phyloP scores from a whole-genome alignment of 2,329 filamentous ascomycete species.

The Aulographum hederae region DNA sequence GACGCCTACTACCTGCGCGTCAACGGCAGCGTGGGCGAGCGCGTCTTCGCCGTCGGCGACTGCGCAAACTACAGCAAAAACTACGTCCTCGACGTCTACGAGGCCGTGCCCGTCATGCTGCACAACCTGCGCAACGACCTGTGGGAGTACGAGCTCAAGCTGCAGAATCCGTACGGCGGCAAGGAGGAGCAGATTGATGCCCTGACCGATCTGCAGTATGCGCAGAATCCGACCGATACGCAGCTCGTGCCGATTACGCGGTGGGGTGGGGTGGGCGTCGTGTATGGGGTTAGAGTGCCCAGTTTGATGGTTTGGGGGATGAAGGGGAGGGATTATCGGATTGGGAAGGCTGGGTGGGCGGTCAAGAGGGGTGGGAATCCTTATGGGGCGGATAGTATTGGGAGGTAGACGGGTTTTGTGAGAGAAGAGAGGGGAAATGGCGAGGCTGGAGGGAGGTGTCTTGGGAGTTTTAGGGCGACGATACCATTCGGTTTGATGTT shows the following conservation, averaged over 20 bases:
- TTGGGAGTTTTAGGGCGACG: too few species aligned
- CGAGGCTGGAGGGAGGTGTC: too few species aligned
- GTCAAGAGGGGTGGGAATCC: conserved; percentile 10
- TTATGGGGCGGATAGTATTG: conserved; percentile 7
- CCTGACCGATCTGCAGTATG: conserved; percentile 10
- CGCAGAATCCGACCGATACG: conserved; percentile 6
- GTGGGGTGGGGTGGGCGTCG: conserved; percentile 17
- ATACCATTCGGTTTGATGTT: too few species aligned
- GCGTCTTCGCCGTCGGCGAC: conserved; percentile 19
- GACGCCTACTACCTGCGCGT: conserved; percentile 27
- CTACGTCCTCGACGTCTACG: conserved; percentile 16
- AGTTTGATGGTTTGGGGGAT: conserved; percentile 14
- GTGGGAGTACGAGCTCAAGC: conserved; percentile 13
- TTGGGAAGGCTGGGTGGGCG: conserved; percentile 9
- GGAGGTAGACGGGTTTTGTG: too few species aligned
- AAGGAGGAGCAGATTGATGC: conserved; percentile 9
- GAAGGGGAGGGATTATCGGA: conserved; percentile 19
- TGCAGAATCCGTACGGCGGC: conserved; percentile 11
- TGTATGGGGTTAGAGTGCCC: conserved; percentile 15
- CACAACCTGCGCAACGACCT: conserved; percentile 17
- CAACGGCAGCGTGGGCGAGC: conserved; percentile 10
- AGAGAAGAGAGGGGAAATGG: too few species aligned
- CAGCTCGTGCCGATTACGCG: conserved; percentile 14
- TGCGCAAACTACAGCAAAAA: conserved; percentile 14
- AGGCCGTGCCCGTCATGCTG: conserved; percentile 16